Percentiles rank a stretch among this genome's conserved stretches.
Conservation (phyloP, 1,139 yeast genomes). For the Kodamaea sp. region DNA sequence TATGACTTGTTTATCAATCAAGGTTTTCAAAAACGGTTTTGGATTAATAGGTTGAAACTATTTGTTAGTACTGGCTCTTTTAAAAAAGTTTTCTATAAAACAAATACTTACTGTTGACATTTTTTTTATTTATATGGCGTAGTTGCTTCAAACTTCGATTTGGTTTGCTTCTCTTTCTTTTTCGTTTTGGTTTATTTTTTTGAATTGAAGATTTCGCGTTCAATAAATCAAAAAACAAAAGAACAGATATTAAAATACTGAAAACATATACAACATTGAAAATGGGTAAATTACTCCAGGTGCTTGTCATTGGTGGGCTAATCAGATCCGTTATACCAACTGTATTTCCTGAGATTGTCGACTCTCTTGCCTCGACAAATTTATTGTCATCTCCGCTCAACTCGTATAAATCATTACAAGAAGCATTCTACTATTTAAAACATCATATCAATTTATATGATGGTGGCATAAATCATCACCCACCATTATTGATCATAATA, state of each 20-base stretch:
- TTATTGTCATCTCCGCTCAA: slow-evolving; percentile 79
- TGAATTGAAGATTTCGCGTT: background rate
- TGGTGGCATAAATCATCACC: slow-evolving; percentile 85
- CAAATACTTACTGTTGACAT: slow-evolving; percentile 4
- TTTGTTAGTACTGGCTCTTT: slow-evolving; percentile 5
- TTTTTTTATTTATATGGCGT: background rate
- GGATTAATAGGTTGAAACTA: slow-evolving; percentile 81
- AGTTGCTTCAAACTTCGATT: background rate
- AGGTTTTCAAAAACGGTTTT: slow-evolving; percentile 78
- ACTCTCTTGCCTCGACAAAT: slow-evolving; percentile 36
- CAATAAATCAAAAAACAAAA: background rate
- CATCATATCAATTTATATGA: slow-evolving; percentile 65
- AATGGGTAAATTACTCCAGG: slow-evolving; percentile 24
- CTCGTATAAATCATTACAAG: slow-evolving; percentile 64
- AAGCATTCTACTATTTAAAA: slow-evolving; percentile 70
- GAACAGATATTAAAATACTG: background rate
- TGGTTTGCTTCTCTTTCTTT: background rate
- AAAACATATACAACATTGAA: background rate
- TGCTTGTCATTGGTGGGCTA: slow-evolving; percentile 28
- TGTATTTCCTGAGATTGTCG: slow-evolving; percentile 29
- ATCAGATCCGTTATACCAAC: slow-evolving; percentile 33
- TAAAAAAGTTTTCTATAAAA: background rate
- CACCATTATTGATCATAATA: slow-evolving; percentile 63
- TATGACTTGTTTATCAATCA: slow-evolving; percentile 65
- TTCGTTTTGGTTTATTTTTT: background rate